These are phyloP conservation scores for Xylaria sp. DNA, from an alignment of 2,329 filamentous ascomycete genomes.

Conservation along the genomic window DNA sequence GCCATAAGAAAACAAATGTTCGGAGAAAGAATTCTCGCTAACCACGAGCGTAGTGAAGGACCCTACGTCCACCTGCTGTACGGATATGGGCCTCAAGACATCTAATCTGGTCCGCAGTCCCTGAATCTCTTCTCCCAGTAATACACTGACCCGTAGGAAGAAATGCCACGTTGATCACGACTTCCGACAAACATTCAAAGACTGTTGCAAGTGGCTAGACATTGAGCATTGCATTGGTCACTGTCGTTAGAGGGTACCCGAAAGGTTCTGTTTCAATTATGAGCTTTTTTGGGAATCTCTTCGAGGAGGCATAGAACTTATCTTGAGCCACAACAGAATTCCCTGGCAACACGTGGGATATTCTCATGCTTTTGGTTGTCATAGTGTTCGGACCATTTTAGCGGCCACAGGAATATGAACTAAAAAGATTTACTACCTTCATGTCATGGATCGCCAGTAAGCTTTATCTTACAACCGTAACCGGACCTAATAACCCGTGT, in stretches of 20 bases:
- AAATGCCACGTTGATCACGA: slow-evolving; percentile 34
- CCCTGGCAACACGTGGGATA: neutral
- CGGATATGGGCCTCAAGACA: slow-evolving; percentile 34
- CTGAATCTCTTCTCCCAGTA: neutral
- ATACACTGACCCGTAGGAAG: slow-evolving; percentile 13
- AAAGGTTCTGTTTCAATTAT: neutral
- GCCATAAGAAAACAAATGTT: neutral
- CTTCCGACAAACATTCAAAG: slow-evolving; percentile 34
- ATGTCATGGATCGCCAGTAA: neutral
- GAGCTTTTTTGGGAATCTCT: neutral
- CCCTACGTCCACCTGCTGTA: slow-evolving; percentile 30
- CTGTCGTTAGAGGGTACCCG: slow-evolving; percentile 25
- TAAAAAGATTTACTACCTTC: neutral
- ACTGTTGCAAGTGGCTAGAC: slow-evolving; percentile 36
- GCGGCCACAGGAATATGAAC: neutral
- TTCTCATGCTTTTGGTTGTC: neutral
- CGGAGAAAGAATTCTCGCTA: neutral
- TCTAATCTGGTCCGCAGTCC: slow-evolving; percentile 23
- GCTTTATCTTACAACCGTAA: neutral
- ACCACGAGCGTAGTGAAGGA: slow-evolving; percentile 25
- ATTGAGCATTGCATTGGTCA: slow-evolving; percentile 34
- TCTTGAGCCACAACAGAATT: neutral
- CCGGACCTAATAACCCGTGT: neutral
- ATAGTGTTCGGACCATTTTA: neutral
- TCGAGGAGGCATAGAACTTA: neutral